These are phyloP conservation scores for Aspergillus pseudotamarii DNA, from an alignment of 2,329 filamentous ascomycete species.

Conservation along the genomic window DNA sequence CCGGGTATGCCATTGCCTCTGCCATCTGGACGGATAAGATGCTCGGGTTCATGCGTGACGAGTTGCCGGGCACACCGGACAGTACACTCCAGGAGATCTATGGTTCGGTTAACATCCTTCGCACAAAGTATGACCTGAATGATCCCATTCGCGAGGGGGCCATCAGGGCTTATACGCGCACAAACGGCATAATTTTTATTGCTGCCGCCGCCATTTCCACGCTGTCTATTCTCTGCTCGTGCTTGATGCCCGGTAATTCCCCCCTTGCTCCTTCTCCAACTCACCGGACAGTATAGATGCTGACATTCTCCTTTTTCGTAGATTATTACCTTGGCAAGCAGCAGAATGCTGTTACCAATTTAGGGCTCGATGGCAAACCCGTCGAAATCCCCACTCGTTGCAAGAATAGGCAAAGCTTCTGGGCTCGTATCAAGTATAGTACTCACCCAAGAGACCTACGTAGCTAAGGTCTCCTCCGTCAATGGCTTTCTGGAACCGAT, in stretches of 20 bases:
- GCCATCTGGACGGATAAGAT: constrained; percentile 38
- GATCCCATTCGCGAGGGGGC: background rate
- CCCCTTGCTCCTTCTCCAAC: no score
- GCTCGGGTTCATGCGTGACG: background rate
- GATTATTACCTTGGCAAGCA: background rate
- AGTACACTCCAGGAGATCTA: background rate
- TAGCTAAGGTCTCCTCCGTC: background rate
- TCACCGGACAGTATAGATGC: background rate
- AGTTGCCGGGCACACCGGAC: background rate
- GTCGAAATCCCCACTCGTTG: background rate
- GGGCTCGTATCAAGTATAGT: background rate
- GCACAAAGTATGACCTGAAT: background rate
- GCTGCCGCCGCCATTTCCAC: background rate
- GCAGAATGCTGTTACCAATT: background rate
- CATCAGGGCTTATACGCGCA: background rate
- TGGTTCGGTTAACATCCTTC: background rate
- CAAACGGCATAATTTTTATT: background rate
- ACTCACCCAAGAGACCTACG: background rate
- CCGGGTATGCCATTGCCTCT: constrained; percentile 44
- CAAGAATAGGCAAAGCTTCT: accelerated
- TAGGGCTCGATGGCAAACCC: background rate
- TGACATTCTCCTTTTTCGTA: background rate
- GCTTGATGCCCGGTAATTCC: background rate
- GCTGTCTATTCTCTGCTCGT: background rate
- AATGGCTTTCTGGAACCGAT: no score